Evolutionary conservation across 2,329 filamentous ascomycete genomes (phyloP), one percentile per base, ranked within the genome.

Genomic region (Phoma sp.): DNA sequence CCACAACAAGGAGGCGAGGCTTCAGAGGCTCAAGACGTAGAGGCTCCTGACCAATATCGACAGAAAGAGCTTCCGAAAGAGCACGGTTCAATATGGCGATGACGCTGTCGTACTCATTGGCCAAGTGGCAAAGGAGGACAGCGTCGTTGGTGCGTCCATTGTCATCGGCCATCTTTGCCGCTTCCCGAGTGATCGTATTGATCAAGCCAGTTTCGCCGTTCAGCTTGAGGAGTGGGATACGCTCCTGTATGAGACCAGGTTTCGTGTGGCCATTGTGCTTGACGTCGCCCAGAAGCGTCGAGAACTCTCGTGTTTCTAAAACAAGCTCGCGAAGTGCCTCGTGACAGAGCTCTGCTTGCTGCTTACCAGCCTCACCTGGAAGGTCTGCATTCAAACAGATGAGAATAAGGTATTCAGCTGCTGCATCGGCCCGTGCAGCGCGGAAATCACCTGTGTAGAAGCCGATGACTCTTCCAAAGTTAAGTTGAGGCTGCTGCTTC

Each of bases 401-500:
- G 52, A 99, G 79, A 5, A 88, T 85, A 42, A 99, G 86, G 74
- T 99, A 99, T 73, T 99, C 95, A 14, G 96, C 90, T 2, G 96
- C 95, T 30, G 91, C 90, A 53, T 90, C 89, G 6, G 92, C 89
- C 68, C 96, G 88, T 18, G 92, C 93, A 27, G 91, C 91, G 47
- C 95, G 89, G 84, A 99, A 99, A 75, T 97, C 93, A 48, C 89
- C 86, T 4, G 96, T 99, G 79, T 99, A 99, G 73, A 95, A 91
- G 36, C 93, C 96, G 57, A 98, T 82, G 81, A 98, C 90, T 55
- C 90, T 89, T 39, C 91, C 93, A 77, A 98, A 98, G 80, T 95
- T 96, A 76, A 99, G 88, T 73, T 97, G 92, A 4, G 92, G 83
- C 59, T 86, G 81, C 60, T 85, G 83, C 63, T 87, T 85, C 67